Conservation (phyloP, 2,329 filamentous ascomycete species). For the Domatiomyces globalis region DNA sequence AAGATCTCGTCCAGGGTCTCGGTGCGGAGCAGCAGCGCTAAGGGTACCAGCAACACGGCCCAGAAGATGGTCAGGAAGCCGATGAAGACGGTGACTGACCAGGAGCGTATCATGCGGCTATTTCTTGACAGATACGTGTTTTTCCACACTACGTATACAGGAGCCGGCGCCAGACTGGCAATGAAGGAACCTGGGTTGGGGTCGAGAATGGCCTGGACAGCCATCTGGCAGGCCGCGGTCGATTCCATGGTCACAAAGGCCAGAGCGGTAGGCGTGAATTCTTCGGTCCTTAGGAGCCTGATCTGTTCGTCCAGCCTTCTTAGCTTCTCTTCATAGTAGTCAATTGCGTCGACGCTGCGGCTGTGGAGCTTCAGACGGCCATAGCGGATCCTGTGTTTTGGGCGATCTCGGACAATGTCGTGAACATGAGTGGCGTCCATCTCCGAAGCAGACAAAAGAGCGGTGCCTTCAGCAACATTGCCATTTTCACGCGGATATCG, state of each 20-base stretch:
- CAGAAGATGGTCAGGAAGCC: constrained; percentile 73
- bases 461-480: constrained; percentile 43
- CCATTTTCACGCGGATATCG: constrained; percentile 28
- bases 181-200: constrained; percentile 74
- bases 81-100: constrained; percentile 73
- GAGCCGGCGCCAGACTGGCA: constrained; percentile 73
- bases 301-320: constrained; percentile 66
- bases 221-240: constrained; percentile 84
- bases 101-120: constrained; percentile 61
- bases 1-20: constrained; percentile 64
- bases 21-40: constrained; percentile 67
- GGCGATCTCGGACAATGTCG: constrained; percentile 38
- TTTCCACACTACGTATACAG: constrained; percentile 84
- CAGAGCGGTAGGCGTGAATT: constrained; percentile 63
- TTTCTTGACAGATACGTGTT: constrained; percentile 76
- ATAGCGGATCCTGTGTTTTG: constrained; percentile 61
- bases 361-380: constrained; percentile 60
- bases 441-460: constrained; percentile 39
- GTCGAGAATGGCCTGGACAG: constrained; percentile 85
- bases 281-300: constrained; percentile 51
- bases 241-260: constrained; percentile 98
- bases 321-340: constrained; percentile 83
- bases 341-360: constrained; percentile 72
- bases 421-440: constrained; percentile 28
- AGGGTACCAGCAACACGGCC: constrained; percentile 64